Conservation (phyloP, 2,329 filamentous ascomycete genomes). For the Xylariaceae sp. region DNA sequence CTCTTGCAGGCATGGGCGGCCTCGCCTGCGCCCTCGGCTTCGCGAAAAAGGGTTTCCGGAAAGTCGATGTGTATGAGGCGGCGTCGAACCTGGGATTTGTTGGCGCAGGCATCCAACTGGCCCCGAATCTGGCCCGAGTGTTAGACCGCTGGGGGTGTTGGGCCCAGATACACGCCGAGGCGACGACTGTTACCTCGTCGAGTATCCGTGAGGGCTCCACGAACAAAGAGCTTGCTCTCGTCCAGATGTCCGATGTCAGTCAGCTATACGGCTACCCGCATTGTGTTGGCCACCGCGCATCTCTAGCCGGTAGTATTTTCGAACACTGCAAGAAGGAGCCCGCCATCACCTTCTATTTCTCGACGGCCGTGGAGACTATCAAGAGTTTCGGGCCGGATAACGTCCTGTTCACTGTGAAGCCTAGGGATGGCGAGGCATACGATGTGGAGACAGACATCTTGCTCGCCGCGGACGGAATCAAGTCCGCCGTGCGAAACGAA, state of each 20-base stretch:
- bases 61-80: slow-evolving; percentile 70
- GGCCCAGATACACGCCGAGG: slow-evolving; percentile 60
- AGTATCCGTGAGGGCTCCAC: slow-evolving; percentile 71
- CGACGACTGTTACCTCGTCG: slow-evolving; percentile 65
- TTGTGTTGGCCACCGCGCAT: slow-evolving; percentile 74
- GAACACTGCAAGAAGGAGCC: slow-evolving; percentile 62
- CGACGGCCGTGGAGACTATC: slow-evolving; percentile 52
- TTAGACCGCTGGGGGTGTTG: slow-evolving; percentile 70
- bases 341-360: slow-evolving; percentile 66
- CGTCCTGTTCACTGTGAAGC: slow-evolving; percentile 55
- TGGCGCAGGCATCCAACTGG: slow-evolving; percentile 79
- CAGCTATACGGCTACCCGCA: slow-evolving; percentile 69
- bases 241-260: slow-evolving; percentile 63
- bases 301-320: slow-evolving; percentile 65
- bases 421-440: slow-evolving; percentile 52
- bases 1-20: slow-evolving; percentile 67
- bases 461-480: slow-evolving; percentile 54
- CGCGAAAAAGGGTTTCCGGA: slow-evolving; percentile 69
- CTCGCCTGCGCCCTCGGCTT: slow-evolving; percentile 67
- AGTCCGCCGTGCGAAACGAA: slow-evolving; percentile 46
- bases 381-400: slow-evolving; percentile 53
- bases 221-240: slow-evolving; percentile 65
- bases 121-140: slow-evolving; percentile 76
- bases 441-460: slow-evolving; percentile 51
- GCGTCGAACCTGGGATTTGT: slow-evolving; percentile 74